These are phyloP conservation scores for Lasiosphaeris hirsuta DNA, from an alignment of 495 filamentous ascomycete genomes.

Conservation along the genomic window DNA sequence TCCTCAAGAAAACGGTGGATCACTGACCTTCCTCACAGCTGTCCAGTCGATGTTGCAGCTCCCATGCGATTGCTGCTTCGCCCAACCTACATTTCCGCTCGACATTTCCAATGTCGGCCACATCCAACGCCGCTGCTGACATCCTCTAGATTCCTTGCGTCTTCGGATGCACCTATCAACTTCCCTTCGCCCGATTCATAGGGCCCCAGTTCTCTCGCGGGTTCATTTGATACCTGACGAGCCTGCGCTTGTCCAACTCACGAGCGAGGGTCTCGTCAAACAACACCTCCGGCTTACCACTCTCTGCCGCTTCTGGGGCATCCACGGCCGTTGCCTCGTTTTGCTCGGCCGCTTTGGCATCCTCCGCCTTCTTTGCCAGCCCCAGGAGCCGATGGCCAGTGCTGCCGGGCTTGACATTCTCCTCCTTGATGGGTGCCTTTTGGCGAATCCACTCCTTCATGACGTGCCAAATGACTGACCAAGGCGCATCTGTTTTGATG, in stretches of 20 bases:
- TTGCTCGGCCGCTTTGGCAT: constrained; percentile 12
- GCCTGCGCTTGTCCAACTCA: constrained; percentile 57
- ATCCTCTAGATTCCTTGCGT: not conserved
- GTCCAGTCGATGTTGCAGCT: too few relatives aligned
- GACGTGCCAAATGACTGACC: constrained; percentile 85
- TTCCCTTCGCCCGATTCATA: constrained; percentile 67
- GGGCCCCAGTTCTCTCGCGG: constrained; percentile 92
- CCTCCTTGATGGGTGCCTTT: constrained; percentile 67
- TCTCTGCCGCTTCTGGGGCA: constrained; percentile 17
- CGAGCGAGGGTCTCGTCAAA: constrained; percentile 81
- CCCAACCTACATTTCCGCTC: too few relatives aligned
- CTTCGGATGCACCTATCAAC: constrained; percentile 11
- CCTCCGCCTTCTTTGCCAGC: constrained; percentile 27
- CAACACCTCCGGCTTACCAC: constrained; percentile 54
- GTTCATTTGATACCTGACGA: constrained; percentile 83
- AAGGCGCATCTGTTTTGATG: constrained; percentile 86
- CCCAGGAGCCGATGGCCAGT: constrained; percentile 62
- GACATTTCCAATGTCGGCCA: too few relatives aligned
- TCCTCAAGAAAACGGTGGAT: not conserved
- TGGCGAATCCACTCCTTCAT: constrained; percentile 89
- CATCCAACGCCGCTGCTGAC: too few relatives aligned
- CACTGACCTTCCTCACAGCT: constrained; percentile 1
- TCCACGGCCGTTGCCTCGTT: constrained; percentile 24
- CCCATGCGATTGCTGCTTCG: too few relatives aligned
- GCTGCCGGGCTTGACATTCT: constrained; percentile 61